These are phyloP conservation scores for Acacia melanoxylon DNA, from an alignment of 306 rosid species.

Conservation along the genomic window DNA sequence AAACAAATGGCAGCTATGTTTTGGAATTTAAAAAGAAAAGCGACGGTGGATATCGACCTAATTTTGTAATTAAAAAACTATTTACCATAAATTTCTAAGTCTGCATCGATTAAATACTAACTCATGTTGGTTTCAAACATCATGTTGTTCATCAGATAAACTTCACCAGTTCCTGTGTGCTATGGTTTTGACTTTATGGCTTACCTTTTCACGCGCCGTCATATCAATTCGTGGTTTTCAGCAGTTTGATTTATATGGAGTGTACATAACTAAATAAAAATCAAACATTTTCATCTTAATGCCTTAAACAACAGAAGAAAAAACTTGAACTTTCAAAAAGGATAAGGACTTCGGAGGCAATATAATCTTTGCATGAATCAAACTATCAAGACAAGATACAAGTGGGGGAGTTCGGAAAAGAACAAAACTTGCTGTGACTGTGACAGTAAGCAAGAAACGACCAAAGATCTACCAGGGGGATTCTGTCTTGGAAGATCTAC, in stretches of 20 bases:
- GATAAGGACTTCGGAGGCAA: background rate
- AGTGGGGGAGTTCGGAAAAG: background rate
- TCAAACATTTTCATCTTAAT: no score
- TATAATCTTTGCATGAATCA: background rate
- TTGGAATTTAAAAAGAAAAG: no score
- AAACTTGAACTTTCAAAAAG: no score
- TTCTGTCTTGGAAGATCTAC: background rate
- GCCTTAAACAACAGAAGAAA: background rate
- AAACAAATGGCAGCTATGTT: background rate
- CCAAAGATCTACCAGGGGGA: background rate
- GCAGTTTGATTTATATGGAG: no score
- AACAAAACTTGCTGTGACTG: background rate
- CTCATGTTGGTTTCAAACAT: background rate
- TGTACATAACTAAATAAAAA: no score
- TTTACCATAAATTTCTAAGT: background rate
- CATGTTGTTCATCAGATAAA: background rate
- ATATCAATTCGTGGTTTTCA: background rate
- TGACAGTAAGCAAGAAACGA: no score
- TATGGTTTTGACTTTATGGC: background rate
- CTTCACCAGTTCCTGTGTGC: background rate
- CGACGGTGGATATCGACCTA: background rate
- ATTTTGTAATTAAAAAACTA: background rate
- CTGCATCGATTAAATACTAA: background rate
- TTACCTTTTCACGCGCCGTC: background rate
- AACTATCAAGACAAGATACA: background rate